Conservation (phyloP, 441 rosid species). For the Melianthus villosus region DNA sequence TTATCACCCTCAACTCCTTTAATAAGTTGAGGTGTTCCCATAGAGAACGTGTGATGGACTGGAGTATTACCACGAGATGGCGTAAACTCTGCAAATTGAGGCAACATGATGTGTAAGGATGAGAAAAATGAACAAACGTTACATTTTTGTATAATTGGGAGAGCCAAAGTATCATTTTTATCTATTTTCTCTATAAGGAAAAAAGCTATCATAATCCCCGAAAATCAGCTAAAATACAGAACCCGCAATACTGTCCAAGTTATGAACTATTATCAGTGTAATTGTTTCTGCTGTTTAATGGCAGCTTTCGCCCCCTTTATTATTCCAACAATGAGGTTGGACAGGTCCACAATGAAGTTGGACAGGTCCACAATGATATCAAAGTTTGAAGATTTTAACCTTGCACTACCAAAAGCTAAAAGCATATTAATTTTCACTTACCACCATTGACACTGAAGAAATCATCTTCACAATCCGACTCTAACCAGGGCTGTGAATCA, state of each 20-base stretch:
- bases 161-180: no score
- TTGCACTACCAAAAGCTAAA: background rate
- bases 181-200: no score
- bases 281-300: no score
- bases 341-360: no score
- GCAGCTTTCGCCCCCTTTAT: no score
- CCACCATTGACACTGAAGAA: conserved; percentile 86
- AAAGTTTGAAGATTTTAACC: background rate
- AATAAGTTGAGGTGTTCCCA: conserved; percentile 25
- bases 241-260: no score
- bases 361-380: background rate
- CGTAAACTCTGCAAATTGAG: conserved; percentile 48
- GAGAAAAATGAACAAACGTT: background rate
- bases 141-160: no score
- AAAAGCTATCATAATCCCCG: no score
- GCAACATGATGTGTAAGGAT: background rate
- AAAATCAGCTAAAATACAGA: no score
- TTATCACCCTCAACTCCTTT: conserved; percentile 15
- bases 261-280: no score
- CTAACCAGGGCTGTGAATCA: conserved; percentile 58
- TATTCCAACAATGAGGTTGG: no score
- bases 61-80: conserved; percentile 54
- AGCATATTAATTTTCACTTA: conserved; percentile 15
- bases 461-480: conserved; percentile 76
- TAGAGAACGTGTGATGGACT: conserved; percentile 32